These are phyloP conservation scores for Lolium rigidum DNA, from an alignment of 176 grass and related monocot species.

Conservation along the genomic window DNA sequence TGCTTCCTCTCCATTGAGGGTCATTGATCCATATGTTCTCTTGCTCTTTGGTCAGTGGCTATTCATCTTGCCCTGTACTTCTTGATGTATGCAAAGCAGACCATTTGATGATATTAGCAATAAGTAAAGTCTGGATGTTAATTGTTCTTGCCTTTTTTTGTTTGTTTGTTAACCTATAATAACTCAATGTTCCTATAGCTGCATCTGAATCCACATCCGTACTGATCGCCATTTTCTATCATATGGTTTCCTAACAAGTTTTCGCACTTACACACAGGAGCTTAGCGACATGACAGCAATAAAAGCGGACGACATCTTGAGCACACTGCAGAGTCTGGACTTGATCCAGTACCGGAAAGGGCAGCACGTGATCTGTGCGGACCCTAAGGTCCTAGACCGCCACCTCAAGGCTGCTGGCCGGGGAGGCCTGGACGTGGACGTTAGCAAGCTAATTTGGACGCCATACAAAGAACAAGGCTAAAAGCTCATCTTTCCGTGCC, in stretches of 20 bases:
- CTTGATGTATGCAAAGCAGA: conserved; percentile 40
- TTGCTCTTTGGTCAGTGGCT: conserved; percentile 22
- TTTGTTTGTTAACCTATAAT: conserved; percentile 27
- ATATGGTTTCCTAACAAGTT: conserved; percentile 27
- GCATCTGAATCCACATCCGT: not conserved
- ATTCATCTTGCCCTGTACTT: conserved; percentile 32
- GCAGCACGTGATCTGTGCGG: conserved; percentile 93
- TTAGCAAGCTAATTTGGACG: conserved; percentile 97
- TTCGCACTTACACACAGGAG: conserved; percentile 57
- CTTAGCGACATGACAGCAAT: conserved; percentile 98
- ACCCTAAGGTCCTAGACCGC: conserved; percentile 91
- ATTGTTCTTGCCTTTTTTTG: conserved; percentile 25
- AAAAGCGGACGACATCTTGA: conserved; percentile 91
- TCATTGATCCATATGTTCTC: conserved; percentile 44
- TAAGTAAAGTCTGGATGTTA: conserved; percentile 41
- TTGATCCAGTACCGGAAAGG: conserved; percentile 96
- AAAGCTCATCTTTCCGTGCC: not conserved
- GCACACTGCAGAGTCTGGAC: conserved; percentile 85
- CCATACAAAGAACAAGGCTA: conserved; percentile 97
- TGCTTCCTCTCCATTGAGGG: conserved; percentile 29
- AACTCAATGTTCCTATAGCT: not conserved
- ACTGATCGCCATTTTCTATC: not conserved
- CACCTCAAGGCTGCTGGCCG: conserved; percentile 93
- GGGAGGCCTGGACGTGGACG: conserved; percentile 87
- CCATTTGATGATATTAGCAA: conserved; percentile 24